Percentiles rank a stretch among this genome's conserved stretches.
Evolutionary conservation across 2,329 filamentous ascomycete genomes (phyloP).

Genomic region (Sporothrix dimorphospora): DNA sequence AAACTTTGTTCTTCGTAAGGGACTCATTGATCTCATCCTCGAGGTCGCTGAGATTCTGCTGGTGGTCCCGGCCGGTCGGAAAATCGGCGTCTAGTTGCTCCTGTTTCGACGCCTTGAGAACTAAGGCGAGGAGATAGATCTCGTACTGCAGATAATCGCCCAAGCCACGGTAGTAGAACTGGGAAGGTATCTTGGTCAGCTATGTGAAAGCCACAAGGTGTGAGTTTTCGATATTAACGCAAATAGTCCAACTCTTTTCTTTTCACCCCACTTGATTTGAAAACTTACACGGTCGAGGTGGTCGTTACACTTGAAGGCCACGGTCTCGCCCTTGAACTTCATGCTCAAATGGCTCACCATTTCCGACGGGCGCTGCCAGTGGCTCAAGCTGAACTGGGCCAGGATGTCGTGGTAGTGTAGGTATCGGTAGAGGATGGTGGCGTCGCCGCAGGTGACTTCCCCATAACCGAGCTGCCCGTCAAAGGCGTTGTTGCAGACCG

Average conservation of each 20-base stretch:
- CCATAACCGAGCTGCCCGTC: background rate
- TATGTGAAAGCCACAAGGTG: background rate
- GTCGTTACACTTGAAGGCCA: conserved; percentile 18
- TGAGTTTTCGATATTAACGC: background rate
- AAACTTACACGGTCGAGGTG: conserved; percentile 18
- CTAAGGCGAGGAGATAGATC: conserved; percentile 9
- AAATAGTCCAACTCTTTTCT: background rate
- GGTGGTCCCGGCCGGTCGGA: background rate
- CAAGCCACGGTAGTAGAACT: background rate
- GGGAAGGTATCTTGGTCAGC: background rate
- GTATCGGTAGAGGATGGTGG: conserved; percentile 37
- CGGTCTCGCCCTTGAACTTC: background rate
- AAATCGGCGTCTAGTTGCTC: background rate
- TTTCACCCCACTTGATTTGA: background rate
- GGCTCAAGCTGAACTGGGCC: conserved; percentile 37
- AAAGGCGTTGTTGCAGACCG: conserved; percentile 35
- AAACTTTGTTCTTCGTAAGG: background rate
- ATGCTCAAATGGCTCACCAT: conserved; percentile 7
- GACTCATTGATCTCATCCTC: conserved; percentile 1
- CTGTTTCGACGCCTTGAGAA: conserved; percentile 17
- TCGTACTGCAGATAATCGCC: conserved; percentile 26
- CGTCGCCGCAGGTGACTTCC: conserved; percentile 31
- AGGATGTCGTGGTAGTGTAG: conserved; percentile 40
- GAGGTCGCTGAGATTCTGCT: background rate
- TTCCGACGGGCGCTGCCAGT: conserved; percentile 35